A percentile compares a stretch with the other conserved stretches of the same genome.
Evolutionary conservation across 2,329 filamentous ascomycete genomes (phyloP).

Genomic region (Lasiodiplodia theobromae): DNA sequence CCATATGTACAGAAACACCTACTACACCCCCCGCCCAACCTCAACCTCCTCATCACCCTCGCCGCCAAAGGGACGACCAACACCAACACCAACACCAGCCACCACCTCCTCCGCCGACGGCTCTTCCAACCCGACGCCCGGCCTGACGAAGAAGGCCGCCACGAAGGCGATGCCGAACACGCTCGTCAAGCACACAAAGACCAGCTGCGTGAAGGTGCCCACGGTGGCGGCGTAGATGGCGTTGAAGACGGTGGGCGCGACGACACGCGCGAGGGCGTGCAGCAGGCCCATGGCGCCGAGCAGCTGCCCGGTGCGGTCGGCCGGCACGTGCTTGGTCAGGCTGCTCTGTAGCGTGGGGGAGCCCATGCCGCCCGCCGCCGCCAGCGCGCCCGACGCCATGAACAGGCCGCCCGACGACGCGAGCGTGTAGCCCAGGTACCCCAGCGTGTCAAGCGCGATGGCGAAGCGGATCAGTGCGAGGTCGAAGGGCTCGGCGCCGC

Average conservation of each 20-base stretch:
- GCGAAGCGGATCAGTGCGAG: slow-evolving; percentile 77
- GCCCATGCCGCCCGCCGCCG: slow-evolving; percentile 82
- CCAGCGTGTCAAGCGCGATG: slow-evolving; percentile 77
- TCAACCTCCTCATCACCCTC: background rate
- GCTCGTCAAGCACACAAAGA: slow-evolving; percentile 76
- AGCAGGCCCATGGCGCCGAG: slow-evolving; percentile 86
- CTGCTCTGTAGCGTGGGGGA: slow-evolving; percentile 84
- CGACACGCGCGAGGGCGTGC: slow-evolving; percentile 79
- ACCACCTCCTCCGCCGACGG: slow-evolving; percentile 3
- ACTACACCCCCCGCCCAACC: background rate
- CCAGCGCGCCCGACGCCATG: slow-evolving; percentile 73
- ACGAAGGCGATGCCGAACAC: slow-evolving; percentile 72
- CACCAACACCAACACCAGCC: background rate
- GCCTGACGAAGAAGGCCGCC: slow-evolving; percentile 73
- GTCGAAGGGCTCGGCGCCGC: slow-evolving; percentile 80
- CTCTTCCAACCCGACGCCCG: slow-evolving; percentile 15
- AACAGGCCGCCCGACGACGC: slow-evolving; percentile 70
- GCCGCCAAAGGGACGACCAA: background rate
- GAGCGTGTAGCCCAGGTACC: slow-evolving; percentile 77
- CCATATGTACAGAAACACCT: background rate
- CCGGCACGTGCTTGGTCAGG: slow-evolving; percentile 89
- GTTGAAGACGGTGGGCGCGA: slow-evolving; percentile 85
- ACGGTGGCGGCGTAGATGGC: slow-evolving; percentile 86
- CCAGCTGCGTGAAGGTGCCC: slow-evolving; percentile 76
- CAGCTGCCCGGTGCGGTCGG: slow-evolving; percentile 82